Percentiles rank a stretch among this genome's conserved stretches.
Evolutionary conservation across 2,329 filamentous ascomycete genomes (phyloP).

Genomic region (Neofusicoccum umdonicola): DNA sequence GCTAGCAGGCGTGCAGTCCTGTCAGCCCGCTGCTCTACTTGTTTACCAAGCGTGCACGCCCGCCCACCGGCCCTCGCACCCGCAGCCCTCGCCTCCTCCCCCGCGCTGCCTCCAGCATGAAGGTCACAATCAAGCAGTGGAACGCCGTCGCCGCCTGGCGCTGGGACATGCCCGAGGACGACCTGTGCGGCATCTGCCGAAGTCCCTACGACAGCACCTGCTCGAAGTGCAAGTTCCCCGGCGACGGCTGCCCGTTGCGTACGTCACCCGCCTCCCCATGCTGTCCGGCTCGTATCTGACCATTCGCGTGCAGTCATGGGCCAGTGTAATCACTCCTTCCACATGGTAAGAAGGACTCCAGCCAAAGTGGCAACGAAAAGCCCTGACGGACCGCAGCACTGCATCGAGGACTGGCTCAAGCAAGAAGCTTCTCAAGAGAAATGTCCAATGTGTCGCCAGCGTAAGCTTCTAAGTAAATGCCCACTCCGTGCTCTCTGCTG

Average conservation of each 20-base stretch:
- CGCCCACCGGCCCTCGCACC: constrained; percentile 22
- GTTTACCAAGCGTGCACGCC: constrained; percentile 23
- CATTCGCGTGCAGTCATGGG: constrained; percentile 69
- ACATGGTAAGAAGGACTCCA: constrained; percentile 65
- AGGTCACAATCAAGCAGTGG: constrained; percentile 92
- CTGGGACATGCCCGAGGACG: constrained; percentile 96
- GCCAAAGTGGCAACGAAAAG: too few relatives aligned
- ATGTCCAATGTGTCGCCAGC: constrained; percentile 97
- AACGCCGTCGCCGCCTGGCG: constrained; percentile 94
- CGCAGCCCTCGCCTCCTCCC: constrained; percentile 16
- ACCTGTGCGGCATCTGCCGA: constrained; percentile 97
- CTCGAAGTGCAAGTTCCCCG: constrained; percentile 95
- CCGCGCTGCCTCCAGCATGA: constrained; percentile 60
- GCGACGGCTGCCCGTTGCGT: constrained; percentile 92
- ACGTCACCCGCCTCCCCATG: constrained; percentile 38
- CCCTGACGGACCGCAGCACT: constrained; percentile 63
- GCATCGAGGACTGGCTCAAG: constrained; percentile 92
- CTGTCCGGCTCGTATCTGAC: not conserved
- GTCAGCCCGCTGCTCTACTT: not conserved
- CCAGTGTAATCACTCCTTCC: constrained; percentile 96
- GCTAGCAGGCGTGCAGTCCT: not conserved
- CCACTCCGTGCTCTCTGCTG: constrained; percentile 8
- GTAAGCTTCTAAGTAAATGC: constrained; percentile 49
- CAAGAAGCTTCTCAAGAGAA: constrained; percentile 91
- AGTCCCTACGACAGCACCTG: constrained; percentile 97